Evolutionary conservation across 805 yeast species (phyloP).

Genomic region (Scheffersomyces coipomensis): DNA sequence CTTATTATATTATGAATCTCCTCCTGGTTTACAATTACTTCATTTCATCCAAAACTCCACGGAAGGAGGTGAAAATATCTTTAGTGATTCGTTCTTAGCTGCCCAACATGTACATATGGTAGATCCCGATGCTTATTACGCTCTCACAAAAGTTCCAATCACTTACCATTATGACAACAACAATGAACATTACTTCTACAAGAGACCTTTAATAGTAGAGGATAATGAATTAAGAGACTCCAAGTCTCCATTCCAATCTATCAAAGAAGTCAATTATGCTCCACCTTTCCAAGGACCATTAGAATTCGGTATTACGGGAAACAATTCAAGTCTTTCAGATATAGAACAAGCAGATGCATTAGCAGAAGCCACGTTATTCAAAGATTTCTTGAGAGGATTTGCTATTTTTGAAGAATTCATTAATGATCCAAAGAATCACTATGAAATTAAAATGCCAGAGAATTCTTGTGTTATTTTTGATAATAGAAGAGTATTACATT

Average conservation of each 20-base stretch:
- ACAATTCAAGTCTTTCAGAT: constrained; percentile 23
- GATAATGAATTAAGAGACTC: constrained; percentile 23
- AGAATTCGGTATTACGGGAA: constrained; percentile 55
- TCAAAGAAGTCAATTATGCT: constrained; percentile 66
- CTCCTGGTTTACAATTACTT: constrained; percentile 74
- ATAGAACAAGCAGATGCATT: constrained; percentile 33
- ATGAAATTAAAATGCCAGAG: constrained; percentile 52
- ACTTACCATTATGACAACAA: constrained; percentile 68
- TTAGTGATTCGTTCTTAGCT: constrained; percentile 69
- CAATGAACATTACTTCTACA: constrained; percentile 58
- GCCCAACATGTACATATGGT: constrained; percentile 51
- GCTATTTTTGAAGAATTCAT: constrained; percentile 58
- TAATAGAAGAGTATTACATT: constrained; percentile 69
- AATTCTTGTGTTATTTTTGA: constrained; percentile 66
- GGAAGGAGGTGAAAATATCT: constrained; percentile 65
- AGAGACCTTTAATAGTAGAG: constrained; percentile 63
- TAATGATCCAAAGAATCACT: constrained; percentile 51
- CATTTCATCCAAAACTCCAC: constrained; percentile 59
- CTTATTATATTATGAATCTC: constrained; percentile 71
- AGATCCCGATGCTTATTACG: constrained; percentile 65
- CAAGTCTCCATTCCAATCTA: constrained; percentile 18
- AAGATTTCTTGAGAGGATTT: constrained; percentile 59
- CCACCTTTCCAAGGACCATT: constrained; percentile 86
- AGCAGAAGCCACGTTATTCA: constrained; percentile 34
- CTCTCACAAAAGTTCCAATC: constrained; percentile 60